Percentiles rank a stretch among this genome's conserved stretches.
phyloP scores from a whole-genome alignment of 2,329 filamentous ascomycete species.

The Arthrobotrys conoides region DNA sequence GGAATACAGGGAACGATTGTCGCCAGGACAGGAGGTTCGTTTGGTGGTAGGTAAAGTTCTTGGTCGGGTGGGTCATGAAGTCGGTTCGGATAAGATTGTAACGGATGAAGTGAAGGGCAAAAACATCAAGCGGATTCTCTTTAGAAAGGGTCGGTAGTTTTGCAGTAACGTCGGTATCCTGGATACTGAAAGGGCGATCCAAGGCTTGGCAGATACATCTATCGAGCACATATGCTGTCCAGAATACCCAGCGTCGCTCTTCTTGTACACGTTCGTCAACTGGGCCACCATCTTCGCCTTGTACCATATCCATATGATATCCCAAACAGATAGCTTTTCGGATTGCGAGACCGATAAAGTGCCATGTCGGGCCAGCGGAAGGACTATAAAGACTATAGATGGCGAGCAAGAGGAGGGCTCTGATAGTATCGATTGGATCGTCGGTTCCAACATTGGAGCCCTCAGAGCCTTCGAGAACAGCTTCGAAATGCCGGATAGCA shows the following conservation, averaged over 20 bases:
- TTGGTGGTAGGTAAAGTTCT: slow-evolving; percentile 58
- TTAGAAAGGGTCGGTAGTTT: slow-evolving; percentile 51
- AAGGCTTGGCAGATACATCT: slow-evolving; percentile 59
- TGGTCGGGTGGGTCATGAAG: slow-evolving; percentile 55
- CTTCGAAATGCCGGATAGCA: slow-evolving; percentile 58
- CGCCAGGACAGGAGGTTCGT: slow-evolving; percentile 58
- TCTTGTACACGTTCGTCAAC: slow-evolving; percentile 57
- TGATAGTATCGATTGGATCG: slow-evolving; percentile 60
- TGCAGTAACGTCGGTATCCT: slow-evolving; percentile 57
- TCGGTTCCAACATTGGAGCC: slow-evolving; percentile 54
- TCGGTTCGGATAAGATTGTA: slow-evolving; percentile 60
- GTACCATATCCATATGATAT: slow-evolving; percentile 60
- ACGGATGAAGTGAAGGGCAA: slow-evolving; percentile 58
- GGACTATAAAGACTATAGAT: slow-evolving; percentile 59
- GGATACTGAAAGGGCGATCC: slow-evolving; percentile 58
- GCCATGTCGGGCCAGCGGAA: slow-evolving; percentile 58
- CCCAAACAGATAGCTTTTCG: slow-evolving; percentile 57
- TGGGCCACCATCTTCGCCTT: slow-evolving; percentile 52
- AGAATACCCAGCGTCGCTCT: slow-evolving; percentile 59
- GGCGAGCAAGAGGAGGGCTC: slow-evolving; percentile 51
- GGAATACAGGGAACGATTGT: slow-evolving; percentile 54
- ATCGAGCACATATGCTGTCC: slow-evolving; percentile 59
- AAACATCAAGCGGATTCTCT: slow-evolving; percentile 55
- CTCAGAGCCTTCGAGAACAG: slow-evolving; percentile 57
- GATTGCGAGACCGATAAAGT: slow-evolving; percentile 59